phyloP scores from a whole-genome alignment of 129 eudicot genomes.

The Apium graveolens region DNA sequence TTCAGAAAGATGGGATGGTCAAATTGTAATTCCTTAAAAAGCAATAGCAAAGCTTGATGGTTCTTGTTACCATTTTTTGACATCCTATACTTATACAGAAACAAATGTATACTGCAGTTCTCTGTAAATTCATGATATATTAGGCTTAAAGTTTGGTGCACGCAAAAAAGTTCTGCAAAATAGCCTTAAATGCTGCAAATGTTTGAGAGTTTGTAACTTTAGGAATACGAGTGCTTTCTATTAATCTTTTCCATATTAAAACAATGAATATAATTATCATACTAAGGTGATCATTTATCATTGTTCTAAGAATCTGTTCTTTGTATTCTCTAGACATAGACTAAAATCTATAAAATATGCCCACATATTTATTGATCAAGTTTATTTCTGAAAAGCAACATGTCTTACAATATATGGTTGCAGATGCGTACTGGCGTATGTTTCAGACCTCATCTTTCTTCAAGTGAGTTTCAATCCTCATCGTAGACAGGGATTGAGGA shows the following conservation, averaged over 20 bases:
- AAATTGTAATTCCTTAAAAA: neutral
- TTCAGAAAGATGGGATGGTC: neutral
- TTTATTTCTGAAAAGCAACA: conserved; percentile 7
- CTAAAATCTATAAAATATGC: neutral
- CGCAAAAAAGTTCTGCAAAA: neutral
- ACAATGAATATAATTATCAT: neutral
- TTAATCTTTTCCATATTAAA: neutral
- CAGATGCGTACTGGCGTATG: conserved; percentile 88
- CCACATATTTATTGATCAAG: neutral
- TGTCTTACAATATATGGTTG: conserved; percentile 16
- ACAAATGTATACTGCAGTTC: neutral
- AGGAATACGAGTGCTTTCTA: neutral
- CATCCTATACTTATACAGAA: neutral
- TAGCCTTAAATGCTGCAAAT: neutral
- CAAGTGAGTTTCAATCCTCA: conserved; percentile 80
- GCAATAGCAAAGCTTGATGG: neutral
- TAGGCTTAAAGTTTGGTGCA: neutral
- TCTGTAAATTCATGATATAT: neutral
- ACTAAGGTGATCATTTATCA: neutral
- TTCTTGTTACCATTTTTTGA: neutral
- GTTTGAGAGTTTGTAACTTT: neutral
- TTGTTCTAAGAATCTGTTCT: neutral
- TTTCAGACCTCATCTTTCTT: conserved; percentile 81
- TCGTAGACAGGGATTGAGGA: conserved; percentile 58
- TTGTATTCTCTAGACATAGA: neutral